Evolutionary conservation across 768 basidiomycete genomes (phyloP), one percentile per base, ranked within the genome.

Genomic region (Naganishia friedmannii): DNA sequence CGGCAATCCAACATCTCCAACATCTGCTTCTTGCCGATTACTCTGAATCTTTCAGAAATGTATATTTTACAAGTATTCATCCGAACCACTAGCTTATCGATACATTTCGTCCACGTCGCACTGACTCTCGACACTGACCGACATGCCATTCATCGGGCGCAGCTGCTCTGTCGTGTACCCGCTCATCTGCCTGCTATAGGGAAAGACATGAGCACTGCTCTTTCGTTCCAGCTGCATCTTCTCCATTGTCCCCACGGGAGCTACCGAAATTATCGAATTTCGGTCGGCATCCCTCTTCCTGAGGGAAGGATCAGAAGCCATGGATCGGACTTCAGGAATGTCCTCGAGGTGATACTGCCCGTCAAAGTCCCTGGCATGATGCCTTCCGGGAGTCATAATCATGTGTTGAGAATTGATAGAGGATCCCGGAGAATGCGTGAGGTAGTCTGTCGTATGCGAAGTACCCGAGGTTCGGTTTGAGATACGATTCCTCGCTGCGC

Each of bases 151-250:
- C 39, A 34, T 63, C 2, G 60, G 60, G 26, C 32, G 60, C 39
- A 63, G 32, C 21, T 69, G 68, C 26, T 69, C 42, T 7, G 28
- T 58, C 19, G 56, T 69, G 31, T 58, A 69, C 13, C 53, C 68
- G 12, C 28, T 45, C 68, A 69, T 69, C 56, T 69, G 58, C 17
- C 34, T 60, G 57, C 68, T 69, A 37, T 69, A 58, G 29, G 56
- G 56, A 63, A 69, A 69, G 29, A 69, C 57, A 34, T 69, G 58
- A 23, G 53, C 46, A n/a, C 56, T 58, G 21, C 57, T 58, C 48
- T 69, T 69, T 28, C 68, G 56, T 45, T 69, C 68, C 32, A 69
- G 31, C n/a, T 58, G 21, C 45, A 60, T 51, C 39, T 28, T 60
- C n/a, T 63, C 68, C 39, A 42, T 29, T 13, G 57, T 69, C 17